Base-by-base conservation (phyloP, 495 filamentous ascomycete genomes). In the Talaromyces adpressus region DNA sequence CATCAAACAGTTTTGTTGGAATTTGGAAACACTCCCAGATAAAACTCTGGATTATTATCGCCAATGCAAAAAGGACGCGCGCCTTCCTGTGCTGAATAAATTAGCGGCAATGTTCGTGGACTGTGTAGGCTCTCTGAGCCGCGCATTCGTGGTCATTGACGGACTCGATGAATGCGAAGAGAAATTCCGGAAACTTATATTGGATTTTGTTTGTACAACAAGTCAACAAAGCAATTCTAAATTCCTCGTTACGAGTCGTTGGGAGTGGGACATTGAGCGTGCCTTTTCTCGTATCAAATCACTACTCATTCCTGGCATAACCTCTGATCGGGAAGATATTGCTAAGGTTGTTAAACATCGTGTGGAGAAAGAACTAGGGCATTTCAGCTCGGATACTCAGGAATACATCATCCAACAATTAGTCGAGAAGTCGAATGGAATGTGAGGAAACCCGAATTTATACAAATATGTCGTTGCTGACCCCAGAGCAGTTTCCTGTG, bases 1-100 rank as follows among this genome's bases (percentile, higher is more conserved):
- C 18, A 49, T 63, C 34, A 63, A 63, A 30, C 61, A 63, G 22
- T 25, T 63, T 23, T 63, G 61, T 56, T 57, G 61, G 61, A 63
- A 57, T 0, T n/a, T 61, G 5, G 59, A 61, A 16, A 30, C 6
- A 1, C 59, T 61, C 23, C 59, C 59, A 9, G 22, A 29, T n/a
- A 0, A 47, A n/a, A 47, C 25, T 16, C 22, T 61, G 18, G 18
- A 47, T 20, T 47, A 45, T 27, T 61, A 45, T 47, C 59, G 36
- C 18, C 23, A 61, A 29, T 61, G 34, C 34, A 16, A 61, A 20
- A 61, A 61, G 25, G 41, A 61, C 36, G 59, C 59, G 6, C 59
- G 59, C 23, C 18, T 27, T 14, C 59, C 59, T 14, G 41, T 45
- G 3, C 41, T 61, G n/a, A 45, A 61, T 9, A 16, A 61, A 27